Evolutionary conservation across 768 basidiomycete genomes (phyloP).

Genomic region (Kwoniella sp.): DNA sequence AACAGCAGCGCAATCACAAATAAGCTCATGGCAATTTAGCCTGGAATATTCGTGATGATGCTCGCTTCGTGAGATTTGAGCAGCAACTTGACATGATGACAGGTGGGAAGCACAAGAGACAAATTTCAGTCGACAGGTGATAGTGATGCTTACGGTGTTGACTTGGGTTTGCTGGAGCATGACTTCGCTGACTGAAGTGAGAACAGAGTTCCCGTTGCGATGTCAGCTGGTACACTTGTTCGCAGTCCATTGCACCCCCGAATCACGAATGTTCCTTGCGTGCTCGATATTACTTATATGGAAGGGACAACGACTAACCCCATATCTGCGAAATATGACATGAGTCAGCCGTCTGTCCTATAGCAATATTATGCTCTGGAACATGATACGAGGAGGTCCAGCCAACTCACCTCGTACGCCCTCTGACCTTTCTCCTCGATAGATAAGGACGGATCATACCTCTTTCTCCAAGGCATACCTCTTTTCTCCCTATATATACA

Average conservation of each 20-base stretch:
- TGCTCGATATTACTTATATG: too few species aligned
- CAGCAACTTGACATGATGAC: not conserved
- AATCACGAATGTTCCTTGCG: too few species aligned
- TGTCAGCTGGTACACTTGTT: not conserved
- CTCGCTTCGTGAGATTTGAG: not conserved
- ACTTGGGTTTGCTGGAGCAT: conserved; percentile 98
- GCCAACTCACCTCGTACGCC: conserved; percentile 76
- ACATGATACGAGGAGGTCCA: too few species aligned
- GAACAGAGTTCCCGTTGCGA: not conserved
- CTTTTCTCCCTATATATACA: conserved; percentile 59
- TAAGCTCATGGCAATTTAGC: too few species aligned
- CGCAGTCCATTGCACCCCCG: too few species aligned
- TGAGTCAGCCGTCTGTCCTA: too few species aligned
- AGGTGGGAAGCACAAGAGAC: too few species aligned
- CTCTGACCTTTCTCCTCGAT: conserved; percentile 72
- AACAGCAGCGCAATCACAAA: not conserved
- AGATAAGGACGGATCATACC: conserved; percentile 59
- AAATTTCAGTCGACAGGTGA: not conserved
- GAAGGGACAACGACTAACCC: conserved; percentile 24
- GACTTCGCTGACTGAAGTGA: conserved; percentile 63
- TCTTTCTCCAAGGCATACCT: conserved; percentile 91
- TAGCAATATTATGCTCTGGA: too few species aligned
- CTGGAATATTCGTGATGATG: too few species aligned
- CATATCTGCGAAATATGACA: conserved; percentile 63
- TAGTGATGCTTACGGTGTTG: conserved; percentile 29